phyloP scores from a whole-genome alignment of 495 filamentous ascomycete genomes.

The Cetradonia linearis region DNA sequence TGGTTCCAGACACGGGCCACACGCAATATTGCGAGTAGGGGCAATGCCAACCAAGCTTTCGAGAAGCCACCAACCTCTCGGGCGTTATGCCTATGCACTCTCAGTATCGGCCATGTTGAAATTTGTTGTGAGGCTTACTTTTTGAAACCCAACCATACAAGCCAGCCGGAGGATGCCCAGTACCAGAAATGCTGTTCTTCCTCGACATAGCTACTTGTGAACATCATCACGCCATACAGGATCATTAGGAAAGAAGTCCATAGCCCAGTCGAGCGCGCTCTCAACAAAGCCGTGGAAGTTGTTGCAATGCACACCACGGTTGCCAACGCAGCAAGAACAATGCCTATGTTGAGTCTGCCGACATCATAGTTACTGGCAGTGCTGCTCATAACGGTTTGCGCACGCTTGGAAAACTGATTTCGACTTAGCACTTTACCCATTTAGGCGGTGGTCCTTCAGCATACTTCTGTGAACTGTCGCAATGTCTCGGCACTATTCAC shows the following conservation, averaged over 20 bases:
- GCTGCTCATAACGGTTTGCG: slow-evolving; percentile 68
- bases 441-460: slow-evolving; percentile 10
- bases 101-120: not conserved
- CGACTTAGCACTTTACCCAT: slow-evolving; percentile 23
- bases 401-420: slow-evolving; percentile 50
- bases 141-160: slow-evolving; percentile 52
- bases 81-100: not conserved
- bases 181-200: slow-evolving; percentile 99
- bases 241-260: slow-evolving; percentile 31
- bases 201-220: slow-evolving; percentile 93
- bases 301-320: slow-evolving; percentile 24
- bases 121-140: slow-evolving; percentile 3
- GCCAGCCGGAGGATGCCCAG: slow-evolving; percentile 74
- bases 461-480: slow-evolving; percentile 19
- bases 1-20: slow-evolving; percentile 80
- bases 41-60: not conserved
- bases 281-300: slow-evolving; percentile 6
- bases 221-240: slow-evolving; percentile 80
- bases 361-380: slow-evolving; percentile 89
- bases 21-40: slow-evolving; percentile 43
- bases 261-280: not conserved
- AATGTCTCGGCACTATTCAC: not conserved
- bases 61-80: not conserved
- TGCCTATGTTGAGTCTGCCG: slow-evolving; percentile 44
- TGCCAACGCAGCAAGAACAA: slow-evolving; percentile 38